Conservation (phyloP, 2,329 filamentous ascomycete species). For the Lecanoromycetidae sp. region DNA sequence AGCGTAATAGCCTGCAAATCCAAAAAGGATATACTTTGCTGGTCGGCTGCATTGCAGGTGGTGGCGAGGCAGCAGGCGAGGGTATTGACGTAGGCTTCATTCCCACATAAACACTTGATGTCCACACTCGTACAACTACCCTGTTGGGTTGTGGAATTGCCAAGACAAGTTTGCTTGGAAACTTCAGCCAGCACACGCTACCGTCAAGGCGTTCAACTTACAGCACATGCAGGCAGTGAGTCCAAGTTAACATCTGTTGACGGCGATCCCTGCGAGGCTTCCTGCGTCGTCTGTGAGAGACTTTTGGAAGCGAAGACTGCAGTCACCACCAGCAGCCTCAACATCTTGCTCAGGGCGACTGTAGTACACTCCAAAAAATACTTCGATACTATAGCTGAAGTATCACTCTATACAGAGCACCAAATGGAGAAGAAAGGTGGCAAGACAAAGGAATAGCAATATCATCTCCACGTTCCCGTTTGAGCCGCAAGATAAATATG, state of each 20-base stretch:
- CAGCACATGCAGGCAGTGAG: constrained; percentile 42
- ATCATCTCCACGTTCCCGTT: constrained; percentile 1
- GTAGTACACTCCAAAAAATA: no score
- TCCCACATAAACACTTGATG: constrained; percentile 19
- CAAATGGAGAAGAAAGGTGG: background rate
- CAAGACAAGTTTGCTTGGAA: constrained; percentile 18
- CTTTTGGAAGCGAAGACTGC: no score
- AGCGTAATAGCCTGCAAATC: background rate
- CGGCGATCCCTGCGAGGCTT: background rate
- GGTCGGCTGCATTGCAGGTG: constrained; percentile 16
- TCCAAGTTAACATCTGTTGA: background rate
- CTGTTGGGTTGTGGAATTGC: constrained; percentile 7
- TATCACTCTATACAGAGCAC: no score
- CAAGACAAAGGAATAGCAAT: constrained; percentile 1
- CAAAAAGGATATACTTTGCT: constrained; percentile 14
- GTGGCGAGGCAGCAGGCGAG: constrained; percentile 18
- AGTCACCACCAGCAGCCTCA: background rate
- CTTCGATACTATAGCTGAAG: no score
- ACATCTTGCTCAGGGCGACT: no score
- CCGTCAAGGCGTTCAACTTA: constrained; percentile 29
- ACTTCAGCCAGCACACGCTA: constrained; percentile 18
- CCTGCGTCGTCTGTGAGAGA: background rate
- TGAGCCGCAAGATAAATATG: background rate
- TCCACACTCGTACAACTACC: constrained; percentile 15
- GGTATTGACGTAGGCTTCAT: constrained; percentile 10